Evolutionary conservation across 2,329 filamentous ascomycete genomes (phyloP).

Genomic region (Colletotrichum echinochloae): DNA sequence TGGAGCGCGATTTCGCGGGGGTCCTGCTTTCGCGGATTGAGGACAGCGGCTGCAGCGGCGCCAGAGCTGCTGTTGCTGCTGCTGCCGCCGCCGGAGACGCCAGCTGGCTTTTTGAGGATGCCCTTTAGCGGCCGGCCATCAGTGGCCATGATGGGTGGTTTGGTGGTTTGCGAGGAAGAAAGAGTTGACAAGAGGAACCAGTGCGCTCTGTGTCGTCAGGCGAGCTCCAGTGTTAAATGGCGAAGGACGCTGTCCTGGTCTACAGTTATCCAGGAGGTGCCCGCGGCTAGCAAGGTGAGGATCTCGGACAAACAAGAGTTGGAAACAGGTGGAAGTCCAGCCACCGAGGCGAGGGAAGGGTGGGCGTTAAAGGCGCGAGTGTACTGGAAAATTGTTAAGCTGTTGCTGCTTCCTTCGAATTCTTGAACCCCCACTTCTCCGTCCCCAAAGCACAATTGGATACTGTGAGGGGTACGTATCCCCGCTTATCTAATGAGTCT

Average conservation of each 20-base stretch:
- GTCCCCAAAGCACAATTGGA: not conserved
- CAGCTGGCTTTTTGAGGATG: slow-evolving; percentile 69
- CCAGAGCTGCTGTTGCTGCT: not conserved
- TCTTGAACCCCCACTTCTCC: slow-evolving; percentile 10
- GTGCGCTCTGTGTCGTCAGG: not conserved
- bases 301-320: too few species aligned
- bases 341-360: not conserved
- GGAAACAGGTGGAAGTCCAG: not conserved
- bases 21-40: slow-evolving; percentile 52
- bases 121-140: slow-evolving; percentile 60
- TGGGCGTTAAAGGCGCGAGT: not conserved
- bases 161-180: not conserved
- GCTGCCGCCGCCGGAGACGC: slow-evolving; percentile 45
- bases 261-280: not conserved
- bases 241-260: not conserved
- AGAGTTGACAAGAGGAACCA: not conserved
- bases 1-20: slow-evolving; percentile 77
- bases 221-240: not conserved
- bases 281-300: not conserved
- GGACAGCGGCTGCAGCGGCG: slow-evolving; percentile 35
- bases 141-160: slow-evolving; percentile 57
- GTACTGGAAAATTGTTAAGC: slow-evolving; percentile 34
- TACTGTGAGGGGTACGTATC: not conserved
- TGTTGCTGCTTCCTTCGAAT: not conserved
- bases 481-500: not conserved